Conservation (phyloP, 2,329 filamentous ascomycete species). For the Passalora sequoiae region DNA sequence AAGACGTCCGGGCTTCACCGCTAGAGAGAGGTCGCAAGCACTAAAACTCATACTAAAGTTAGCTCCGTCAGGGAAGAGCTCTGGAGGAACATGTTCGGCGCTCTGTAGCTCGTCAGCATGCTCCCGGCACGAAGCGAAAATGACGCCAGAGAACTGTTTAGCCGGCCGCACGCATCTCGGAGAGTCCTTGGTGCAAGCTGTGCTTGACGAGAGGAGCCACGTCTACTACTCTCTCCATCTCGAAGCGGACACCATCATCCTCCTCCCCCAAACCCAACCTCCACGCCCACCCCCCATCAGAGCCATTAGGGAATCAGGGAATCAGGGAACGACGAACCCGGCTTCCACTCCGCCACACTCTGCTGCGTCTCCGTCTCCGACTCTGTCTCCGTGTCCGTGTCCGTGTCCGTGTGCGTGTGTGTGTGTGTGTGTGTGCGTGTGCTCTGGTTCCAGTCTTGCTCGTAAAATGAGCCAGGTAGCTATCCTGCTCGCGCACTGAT, state of each 20-base stretch:
- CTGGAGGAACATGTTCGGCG: slow-evolving; percentile 16
- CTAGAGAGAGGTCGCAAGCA: background rate
- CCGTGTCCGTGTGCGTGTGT: no score
- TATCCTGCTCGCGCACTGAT: no score
- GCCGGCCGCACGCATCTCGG: background rate
- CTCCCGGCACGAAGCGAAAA: background rate
- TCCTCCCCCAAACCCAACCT: background rate
- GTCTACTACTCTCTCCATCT: slow-evolving; percentile 1
- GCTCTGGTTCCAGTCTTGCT: no score
- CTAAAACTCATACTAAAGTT: slow-evolving; percentile 2
- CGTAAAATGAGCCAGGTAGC: no score
- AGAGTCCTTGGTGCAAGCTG: no score
- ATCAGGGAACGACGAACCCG: background rate
- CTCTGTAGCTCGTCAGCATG: background rate
- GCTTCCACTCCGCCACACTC: background rate
- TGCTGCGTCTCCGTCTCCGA: no score
- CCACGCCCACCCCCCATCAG: background rate
- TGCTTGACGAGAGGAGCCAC: background rate
- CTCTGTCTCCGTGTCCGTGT: no score
- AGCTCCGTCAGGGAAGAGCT: slow-evolving; percentile 9
- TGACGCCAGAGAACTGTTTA: slow-evolving; percentile 3
- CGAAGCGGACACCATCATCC: background rate
- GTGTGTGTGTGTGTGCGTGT: no score
- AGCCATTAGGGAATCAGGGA: background rate
- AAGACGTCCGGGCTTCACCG: slow-evolving; percentile 9